These are phyloP conservation scores for Xerocomellus amylosporus DNA, from an alignment of 768 basidiomycete species.

Conservation along the genomic window DNA sequence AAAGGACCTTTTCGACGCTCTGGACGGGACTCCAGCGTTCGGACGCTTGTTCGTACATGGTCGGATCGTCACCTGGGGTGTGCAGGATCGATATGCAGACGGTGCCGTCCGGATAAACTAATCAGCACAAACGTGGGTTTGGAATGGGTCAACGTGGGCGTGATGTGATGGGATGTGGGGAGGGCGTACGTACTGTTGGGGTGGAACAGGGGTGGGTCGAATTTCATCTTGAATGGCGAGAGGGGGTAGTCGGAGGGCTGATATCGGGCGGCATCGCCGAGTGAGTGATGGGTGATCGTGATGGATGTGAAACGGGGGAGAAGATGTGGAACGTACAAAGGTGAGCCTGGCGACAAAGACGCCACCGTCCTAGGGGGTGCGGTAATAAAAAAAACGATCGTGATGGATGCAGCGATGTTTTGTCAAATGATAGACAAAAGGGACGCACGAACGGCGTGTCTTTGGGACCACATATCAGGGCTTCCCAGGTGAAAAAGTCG, in stretches of 20 bases:
- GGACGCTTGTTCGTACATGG: conserved; percentile 91
- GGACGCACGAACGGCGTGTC: conserved; percentile 86
- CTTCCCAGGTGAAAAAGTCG: conserved; percentile 97
- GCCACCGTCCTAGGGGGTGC: conserved; percentile 74
- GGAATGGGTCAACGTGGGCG: too few species aligned
- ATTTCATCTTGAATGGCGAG: conserved; percentile 99
- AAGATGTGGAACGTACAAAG: conserved; percentile 58
- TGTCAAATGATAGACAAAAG: neutral
- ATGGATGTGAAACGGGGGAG: too few species aligned
- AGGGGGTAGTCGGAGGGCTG: conserved; percentile 90
- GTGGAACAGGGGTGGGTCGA: conserved; percentile 95
- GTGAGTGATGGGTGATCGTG: too few species aligned
- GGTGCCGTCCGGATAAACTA: conserved; percentile 94
- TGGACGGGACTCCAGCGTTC: conserved; percentile 99
- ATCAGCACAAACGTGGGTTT: too few species aligned
- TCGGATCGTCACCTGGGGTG: conserved; percentile 87
- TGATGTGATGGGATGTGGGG: neutral
- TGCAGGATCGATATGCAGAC: conserved; percentile 99
- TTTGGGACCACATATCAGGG: conserved; percentile 88
- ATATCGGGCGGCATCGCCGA: neutral
- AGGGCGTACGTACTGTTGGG: conserved; percentile 78
- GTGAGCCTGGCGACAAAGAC: conserved; percentile 89
- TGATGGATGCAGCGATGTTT: too few species aligned
- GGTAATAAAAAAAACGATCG: too few species aligned
- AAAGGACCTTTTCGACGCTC: conserved; percentile 93